A percentile compares a stretch with the other conserved stretches of the same genome.
Conservation (phyloP, 306 rosid species). For the Datisca glomerata region DNA sequence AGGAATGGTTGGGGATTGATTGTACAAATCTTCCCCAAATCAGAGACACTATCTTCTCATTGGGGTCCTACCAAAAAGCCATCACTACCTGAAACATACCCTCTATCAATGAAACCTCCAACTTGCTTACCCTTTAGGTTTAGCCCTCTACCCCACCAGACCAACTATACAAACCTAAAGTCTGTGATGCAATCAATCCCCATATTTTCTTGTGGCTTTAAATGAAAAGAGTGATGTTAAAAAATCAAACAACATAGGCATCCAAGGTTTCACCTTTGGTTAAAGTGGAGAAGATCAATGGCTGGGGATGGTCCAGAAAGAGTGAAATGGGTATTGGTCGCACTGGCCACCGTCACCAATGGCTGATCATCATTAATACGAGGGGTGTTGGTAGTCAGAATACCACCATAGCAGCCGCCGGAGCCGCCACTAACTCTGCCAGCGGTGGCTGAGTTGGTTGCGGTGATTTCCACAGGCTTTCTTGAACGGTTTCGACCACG, state of each 20-base stretch:
- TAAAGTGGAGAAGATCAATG: constrained; percentile 42
- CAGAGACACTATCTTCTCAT: background rate
- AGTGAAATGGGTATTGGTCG: constrained; percentile 15
- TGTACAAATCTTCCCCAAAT: background rate
- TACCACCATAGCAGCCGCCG: constrained; percentile 16
- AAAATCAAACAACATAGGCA: too few species aligned
- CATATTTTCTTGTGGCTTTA: too few species aligned
- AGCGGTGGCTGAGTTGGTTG: background rate
- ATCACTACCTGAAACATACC: too few species aligned
- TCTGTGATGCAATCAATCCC: too few species aligned
- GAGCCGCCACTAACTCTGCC: constrained; percentile 6
- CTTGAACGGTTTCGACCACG: constrained; percentile 99
- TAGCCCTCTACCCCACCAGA: too few species aligned
- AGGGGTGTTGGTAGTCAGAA: constrained; percentile 17
- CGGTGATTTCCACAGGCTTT: constrained; percentile 95
- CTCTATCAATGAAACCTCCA: too few species aligned
- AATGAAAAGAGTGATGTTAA: too few species aligned
- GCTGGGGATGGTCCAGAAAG: constrained; percentile 45
- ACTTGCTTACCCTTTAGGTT: too few species aligned
- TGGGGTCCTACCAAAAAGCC: background rate
- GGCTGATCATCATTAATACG: constrained; percentile 20
- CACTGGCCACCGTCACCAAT: constrained; percentile 15
- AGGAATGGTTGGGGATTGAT: too few species aligned
- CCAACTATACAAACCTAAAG: too few species aligned
- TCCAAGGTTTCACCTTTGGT: constrained; percentile 31